Evolutionary conservation across 805 yeast species (phyloP), one percentile per base, ranked within the genome.

Genomic region (Candida glaebosa): DNA sequence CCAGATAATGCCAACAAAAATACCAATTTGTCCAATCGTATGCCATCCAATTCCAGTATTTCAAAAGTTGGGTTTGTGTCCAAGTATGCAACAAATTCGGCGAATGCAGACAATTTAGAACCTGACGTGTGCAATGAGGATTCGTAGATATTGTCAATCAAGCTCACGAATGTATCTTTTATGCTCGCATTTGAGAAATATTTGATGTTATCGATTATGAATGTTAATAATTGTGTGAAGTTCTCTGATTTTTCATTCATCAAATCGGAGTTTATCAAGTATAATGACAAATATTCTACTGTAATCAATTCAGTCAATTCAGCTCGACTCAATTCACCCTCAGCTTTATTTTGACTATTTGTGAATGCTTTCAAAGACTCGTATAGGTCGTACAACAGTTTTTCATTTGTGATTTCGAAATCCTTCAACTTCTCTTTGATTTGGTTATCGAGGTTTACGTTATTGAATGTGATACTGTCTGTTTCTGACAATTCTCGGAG

Each of bases 11-110:
- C 42, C 14, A 56, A 43, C 24, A 60, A 41, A 28, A 41, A 42
- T 9, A 58, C 60, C 24, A 63, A 47, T 25, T 50, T 51, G 39
- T 64, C 61, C 25, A 64, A 50, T 24, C 44, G 43, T 3, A 31
- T 18, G 2, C 60, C 48, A 34, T 44, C 47, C 25, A 61, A 44
- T 15, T 50, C 53, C 14, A 16, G 6, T 18, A 48, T 37, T 5
- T 28, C 31, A 50, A 18, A 12, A 9, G 40, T 31, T 3, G 57
- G 53, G 28, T 45, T 44, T 3, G 43, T 28, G n/a, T 41, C 46
- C 16, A 34, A 26, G 16, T 34, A 9, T 3, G 24, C 30, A 20
- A 53, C 37, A 15, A 53, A 47, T 3, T 40, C 25, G 5, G 42
- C 46, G 19, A 51, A 42, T 3, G 50, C 19, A 5, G 31, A 34